Percentiles rank a stretch among this genome's conserved stretches.
phyloP scores from a whole-genome alignment of 2,329 filamentous ascomycete genomes.

The Microdochium bolleyi region DNA sequence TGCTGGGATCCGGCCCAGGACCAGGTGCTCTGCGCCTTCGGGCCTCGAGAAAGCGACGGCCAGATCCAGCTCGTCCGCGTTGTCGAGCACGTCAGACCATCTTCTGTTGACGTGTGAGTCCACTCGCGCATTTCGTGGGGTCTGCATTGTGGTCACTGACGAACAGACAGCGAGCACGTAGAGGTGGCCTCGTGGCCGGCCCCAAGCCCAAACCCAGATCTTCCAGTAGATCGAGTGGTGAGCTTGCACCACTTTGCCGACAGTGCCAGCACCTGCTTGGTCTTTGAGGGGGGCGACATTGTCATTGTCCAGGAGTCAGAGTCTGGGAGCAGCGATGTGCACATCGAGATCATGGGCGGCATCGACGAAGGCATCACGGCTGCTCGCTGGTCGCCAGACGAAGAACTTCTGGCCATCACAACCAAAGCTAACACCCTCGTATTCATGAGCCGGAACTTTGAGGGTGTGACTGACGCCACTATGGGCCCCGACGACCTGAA shows the following conservation, averaged over 20 bases:
- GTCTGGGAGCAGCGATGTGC: constrained; percentile 51
- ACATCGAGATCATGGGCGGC: constrained; percentile 91
- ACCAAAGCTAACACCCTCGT: constrained; percentile 74
- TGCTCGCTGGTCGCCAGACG: constrained; percentile 90
- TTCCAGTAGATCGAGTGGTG: constrained; percentile 67
- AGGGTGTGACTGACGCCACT: constrained; percentile 67
- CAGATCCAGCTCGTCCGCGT: constrained; percentile 64
- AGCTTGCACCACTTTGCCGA: constrained; percentile 82
- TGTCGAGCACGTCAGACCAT: constrained; percentile 29
- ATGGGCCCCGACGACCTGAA: constrained; percentile 72
- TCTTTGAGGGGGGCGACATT: constrained; percentile 87
- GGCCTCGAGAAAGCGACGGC: constrained; percentile 62
- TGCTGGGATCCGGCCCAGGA: constrained; percentile 81
- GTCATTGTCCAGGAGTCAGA: constrained; percentile 70
- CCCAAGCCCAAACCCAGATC: constrained; percentile 67
- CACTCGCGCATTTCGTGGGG: not conserved
- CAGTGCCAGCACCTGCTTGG: constrained; percentile 66
- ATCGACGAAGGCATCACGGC: constrained; percentile 87
- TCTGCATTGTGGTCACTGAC: constrained; percentile 12
- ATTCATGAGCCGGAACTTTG: constrained; percentile 89
- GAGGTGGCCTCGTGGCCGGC: constrained; percentile 83
- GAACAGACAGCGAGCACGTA: constrained; percentile 22
- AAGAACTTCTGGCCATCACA: constrained; percentile 78
- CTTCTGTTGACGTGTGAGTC: constrained; percentile 31
- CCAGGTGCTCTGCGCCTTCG: constrained; percentile 74